Conservation (phyloP, 1,284 basidiomycete genomes). For the Filobasidium uniguttulatum region DNA sequence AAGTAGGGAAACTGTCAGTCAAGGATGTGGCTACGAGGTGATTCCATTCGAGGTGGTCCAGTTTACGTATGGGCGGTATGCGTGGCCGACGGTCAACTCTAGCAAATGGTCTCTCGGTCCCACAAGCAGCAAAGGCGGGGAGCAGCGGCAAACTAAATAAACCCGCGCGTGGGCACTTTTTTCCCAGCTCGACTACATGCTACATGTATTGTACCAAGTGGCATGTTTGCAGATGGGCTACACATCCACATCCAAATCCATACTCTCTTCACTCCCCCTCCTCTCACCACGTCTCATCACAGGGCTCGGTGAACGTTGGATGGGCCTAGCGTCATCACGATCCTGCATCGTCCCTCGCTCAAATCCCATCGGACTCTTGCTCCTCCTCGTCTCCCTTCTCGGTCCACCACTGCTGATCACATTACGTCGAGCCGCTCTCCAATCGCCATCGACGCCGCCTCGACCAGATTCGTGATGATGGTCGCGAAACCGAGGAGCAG, state of each 20-base stretch:
- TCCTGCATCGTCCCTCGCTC: background rate
- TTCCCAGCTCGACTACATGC: too few relatives aligned
- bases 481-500: background rate
- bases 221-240: too few relatives aligned
- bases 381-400: background rate
- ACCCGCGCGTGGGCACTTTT: too few relatives aligned
- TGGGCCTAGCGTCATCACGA: background rate
- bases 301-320: background rate
- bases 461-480: background rate
- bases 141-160: too few relatives aligned
- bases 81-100: too few relatives aligned
- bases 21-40: too few relatives aligned
- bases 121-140: too few relatives aligned
- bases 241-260: background rate
- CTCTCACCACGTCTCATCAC: background rate
- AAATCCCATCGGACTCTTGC: background rate
- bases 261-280: conserved; percentile 2
- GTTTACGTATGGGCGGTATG: too few relatives aligned
- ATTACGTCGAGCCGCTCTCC: background rate
- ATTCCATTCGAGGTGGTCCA: too few relatives aligned
- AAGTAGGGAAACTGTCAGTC: too few relatives aligned
- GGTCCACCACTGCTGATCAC: background rate
- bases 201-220: too few relatives aligned
- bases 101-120: too few relatives aligned
- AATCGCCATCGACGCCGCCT: background rate